A percentile compares a stretch with the other conserved stretches of the same genome.
Conservation (phyloP, 768 basidiomycete species). For the Suillus subluteus region DNA sequence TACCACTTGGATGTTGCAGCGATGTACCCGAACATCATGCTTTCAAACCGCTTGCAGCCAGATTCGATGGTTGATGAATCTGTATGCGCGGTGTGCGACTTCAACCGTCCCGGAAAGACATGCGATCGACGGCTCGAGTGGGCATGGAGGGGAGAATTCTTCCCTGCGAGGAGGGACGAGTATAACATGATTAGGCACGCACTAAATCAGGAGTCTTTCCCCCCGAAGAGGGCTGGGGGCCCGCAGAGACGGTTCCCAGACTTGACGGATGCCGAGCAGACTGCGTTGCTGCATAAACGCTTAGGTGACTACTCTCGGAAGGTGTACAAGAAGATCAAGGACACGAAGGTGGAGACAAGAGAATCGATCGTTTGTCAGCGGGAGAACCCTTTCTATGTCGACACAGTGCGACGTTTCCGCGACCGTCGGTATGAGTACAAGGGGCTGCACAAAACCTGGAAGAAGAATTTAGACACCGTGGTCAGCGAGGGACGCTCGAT, state of each 20-base stretch:
- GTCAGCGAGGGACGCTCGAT: slow-evolving; percentile 70
- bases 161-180: slow-evolving; percentile 96
- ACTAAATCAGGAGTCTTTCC: slow-evolving; percentile 92
- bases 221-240: slow-evolving; percentile 72
- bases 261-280: slow-evolving; percentile 83
- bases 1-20: slow-evolving; percentile 99
- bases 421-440: slow-evolving; percentile 99
- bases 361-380: slow-evolving; percentile 96
- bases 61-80: slow-evolving; percentile 98
- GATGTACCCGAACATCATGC: slow-evolving; percentile 99
- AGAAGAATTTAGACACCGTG: slow-evolving; percentile 90
- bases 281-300: slow-evolving; percentile 91
- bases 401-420: slow-evolving; percentile 95
- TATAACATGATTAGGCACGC: slow-evolving; percentile 99
- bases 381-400: slow-evolving; percentile 99
- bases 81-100: slow-evolving; percentile 97
- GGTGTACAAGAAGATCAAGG: slow-evolving; percentile 98
- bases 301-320: slow-evolving; percentile 98
- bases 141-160: slow-evolving; percentile 99
- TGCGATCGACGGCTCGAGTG: slow-evolving; percentile 94
- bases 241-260: slow-evolving; percentile 84
- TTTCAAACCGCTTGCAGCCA: slow-evolving; percentile 97
- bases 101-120: slow-evolving; percentile 92
- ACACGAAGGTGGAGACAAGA: slow-evolving; percentile 92
- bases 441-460: slow-evolving; percentile 98